Evolutionary conservation across 2,329 filamentous ascomycete species (phyloP).

Genomic region (Phialophora macrospora): DNA sequence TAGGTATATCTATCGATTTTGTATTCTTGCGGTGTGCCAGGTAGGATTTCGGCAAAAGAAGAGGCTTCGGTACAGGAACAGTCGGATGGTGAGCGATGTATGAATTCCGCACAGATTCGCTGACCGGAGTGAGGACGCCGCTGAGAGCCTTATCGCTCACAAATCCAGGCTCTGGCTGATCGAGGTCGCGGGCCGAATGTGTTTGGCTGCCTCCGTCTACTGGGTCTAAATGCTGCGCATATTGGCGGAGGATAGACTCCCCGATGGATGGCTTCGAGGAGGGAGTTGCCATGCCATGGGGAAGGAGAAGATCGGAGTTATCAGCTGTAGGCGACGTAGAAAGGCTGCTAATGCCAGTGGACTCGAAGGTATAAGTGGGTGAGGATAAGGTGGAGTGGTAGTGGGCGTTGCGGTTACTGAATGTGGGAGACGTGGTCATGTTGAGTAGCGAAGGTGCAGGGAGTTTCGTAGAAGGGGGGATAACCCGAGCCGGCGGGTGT

Average conservation of each 20-base stretch:
- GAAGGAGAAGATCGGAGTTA: constrained; percentile 40
- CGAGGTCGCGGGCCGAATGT: constrained; percentile 31
- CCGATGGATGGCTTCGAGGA: constrained; percentile 40
- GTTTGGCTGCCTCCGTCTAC: constrained; percentile 47
- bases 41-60: constrained; percentile 46
- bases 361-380: constrained; percentile 33
- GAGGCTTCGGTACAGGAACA: constrained; percentile 43
- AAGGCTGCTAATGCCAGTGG: constrained; percentile 31
- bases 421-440: constrained; percentile 17
- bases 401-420: constrained; percentile 23
- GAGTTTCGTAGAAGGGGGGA: constrained; percentile 5
- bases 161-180: constrained; percentile 34
- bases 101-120: constrained; percentile 40
- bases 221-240: constrained; percentile 51
- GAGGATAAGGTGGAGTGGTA: constrained; percentile 38
- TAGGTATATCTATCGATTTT: constrained; percentile 70
- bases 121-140: constrained; percentile 35
- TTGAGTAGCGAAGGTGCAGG: constrained; percentile 2
- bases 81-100: constrained; percentile 40
- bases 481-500: constrained; percentile 22
- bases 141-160: constrained; percentile 35
- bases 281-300: constrained; percentile 38
- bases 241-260: constrained; percentile 50
- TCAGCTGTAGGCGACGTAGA: constrained; percentile 36
- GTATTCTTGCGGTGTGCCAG: constrained; percentile 56